Conservation (phyloP, 805 yeast genomes). For the Kurtzmaniella fragi region DNA sequence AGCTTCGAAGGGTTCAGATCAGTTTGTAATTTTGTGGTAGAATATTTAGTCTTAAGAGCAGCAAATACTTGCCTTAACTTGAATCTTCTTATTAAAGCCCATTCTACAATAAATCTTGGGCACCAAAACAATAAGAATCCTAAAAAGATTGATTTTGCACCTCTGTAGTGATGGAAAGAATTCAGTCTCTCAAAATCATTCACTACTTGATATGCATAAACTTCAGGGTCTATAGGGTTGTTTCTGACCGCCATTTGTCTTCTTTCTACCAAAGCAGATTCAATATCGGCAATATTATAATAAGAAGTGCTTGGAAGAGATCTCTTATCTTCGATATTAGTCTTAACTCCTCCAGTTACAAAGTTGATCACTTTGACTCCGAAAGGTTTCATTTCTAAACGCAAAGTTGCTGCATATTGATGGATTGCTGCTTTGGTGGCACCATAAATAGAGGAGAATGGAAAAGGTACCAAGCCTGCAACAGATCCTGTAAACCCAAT, state of each 20-base stretch:
- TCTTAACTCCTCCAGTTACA: constrained; percentile 71
- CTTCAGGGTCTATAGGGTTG: constrained; percentile 56
- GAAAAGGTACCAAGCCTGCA: constrained; percentile 63
- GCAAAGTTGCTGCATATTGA: constrained; percentile 58
- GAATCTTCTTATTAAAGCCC: constrained; percentile 32
- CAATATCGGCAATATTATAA: constrained; percentile 48
- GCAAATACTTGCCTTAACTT: constrained; percentile 21
- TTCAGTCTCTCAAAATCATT: constrained; percentile 36
- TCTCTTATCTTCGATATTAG: constrained; percentile 65
- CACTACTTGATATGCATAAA: constrained; percentile 53
- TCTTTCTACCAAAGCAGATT: constrained; percentile 44
- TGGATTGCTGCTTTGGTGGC: constrained; percentile 75
- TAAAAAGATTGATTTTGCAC: constrained; percentile 39
- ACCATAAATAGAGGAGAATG: constrained; percentile 63
- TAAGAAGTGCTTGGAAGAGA: constrained; percentile 53
- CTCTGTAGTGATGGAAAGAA: constrained; percentile 53
- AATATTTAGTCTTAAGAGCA: constrained; percentile 16
- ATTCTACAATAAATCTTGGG: constrained; percentile 47
- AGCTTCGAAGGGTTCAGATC: too few relatives aligned
- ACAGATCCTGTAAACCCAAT: constrained; percentile 73
- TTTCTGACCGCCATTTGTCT: constrained; percentile 55
- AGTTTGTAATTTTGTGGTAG: too few relatives aligned
- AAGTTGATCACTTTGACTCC: constrained; percentile 66
- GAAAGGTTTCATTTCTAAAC: constrained; percentile 66
- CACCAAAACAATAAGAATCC: constrained; percentile 27